Base-by-base conservation (phyloP, 1,139 yeast genomes). In the Pichia sp. region DNA sequence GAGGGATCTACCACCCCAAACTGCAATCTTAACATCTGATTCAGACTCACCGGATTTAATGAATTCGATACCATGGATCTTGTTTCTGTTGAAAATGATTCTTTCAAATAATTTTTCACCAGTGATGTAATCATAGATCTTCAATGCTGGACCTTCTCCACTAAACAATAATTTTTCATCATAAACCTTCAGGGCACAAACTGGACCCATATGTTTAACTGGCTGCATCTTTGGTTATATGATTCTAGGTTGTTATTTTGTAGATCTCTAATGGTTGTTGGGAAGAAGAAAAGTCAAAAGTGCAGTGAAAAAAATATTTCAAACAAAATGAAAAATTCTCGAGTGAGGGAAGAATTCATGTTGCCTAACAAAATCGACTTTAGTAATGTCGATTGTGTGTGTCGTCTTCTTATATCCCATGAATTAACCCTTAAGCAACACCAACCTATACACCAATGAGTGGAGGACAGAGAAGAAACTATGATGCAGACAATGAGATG, bases 1-100 rank as follows among this genome's bases (percentile, higher is more conserved):
- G 46, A 88, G 71, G 1, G 96, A 85, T 51, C 89, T 73, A 1
- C 81, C 91, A 28, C 99, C 99, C 69, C 82, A 81, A 1, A 81
- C 67, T 0, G 80, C 70, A 4, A 85, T 52, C 2, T 37, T 33
- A 14, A 38, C n/a, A 14, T 19, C 21, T 6, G 49, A 27, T 20
- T 56, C 58, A 4, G 53, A 50, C 12, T 64, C 64, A 1, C 58
- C 18, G 10, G 22, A 24, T 10, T 27, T 56, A 38, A 67, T 61
- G 8, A 79, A 62, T 4, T 73, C 63, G 22, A 93, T 79, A 19
- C 87, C 85, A 63, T 91, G 97, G 41, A 93, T 81, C 59, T 88
- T 90, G 65, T 89, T 89, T 51, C 83, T 73, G 20, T 67, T 63
- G 61, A 93, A 85, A 0, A 87, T 64, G 48, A 73, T 73, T 37